Evolutionary conservation across 2,329 filamentous ascomycete species (phyloP), one percentile per base, ranked within the genome.

Genomic region (Colletotrichum sp.): DNA sequence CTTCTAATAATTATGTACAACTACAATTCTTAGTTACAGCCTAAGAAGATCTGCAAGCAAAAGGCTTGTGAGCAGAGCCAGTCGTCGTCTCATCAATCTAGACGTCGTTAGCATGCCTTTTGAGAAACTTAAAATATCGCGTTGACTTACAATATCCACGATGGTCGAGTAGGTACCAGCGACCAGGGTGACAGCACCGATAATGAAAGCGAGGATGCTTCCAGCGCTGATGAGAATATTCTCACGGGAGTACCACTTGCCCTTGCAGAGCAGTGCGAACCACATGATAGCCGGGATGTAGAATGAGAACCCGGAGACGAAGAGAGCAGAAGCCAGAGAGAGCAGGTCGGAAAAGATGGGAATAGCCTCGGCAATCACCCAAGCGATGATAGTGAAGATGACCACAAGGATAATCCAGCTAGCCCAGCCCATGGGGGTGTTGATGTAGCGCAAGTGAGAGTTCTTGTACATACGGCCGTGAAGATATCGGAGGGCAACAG

Each of bases 331-430:
- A 48, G 82, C 86, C 78, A 90, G 87, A 65, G 87, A 86, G n/a
- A 96, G 85, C 62, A 96, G 85, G 62, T 93, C 88, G 76, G 90
- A 90, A 85, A 96, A 96, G 81, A 93, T 92, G 3, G 94, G 94
- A 58, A 96, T 93, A 0, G 92, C 90, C 80, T 94, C 91, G 10
- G 94, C 93, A 78, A 96, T 92, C 77, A 95, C 82, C 89, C 92
- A 95, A 4, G 92, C 92, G 10, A 93, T 71, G 12, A 93, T 71
- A 85, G 93, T 95, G 58, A 93, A 82, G 61, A 81, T 77, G 1
- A 87, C 82, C 24, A 92, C 89, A 13, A 95, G 90, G 4, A 75
- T 84, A n/a, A 92, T 80, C 94, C 94, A 94, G 30, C 81, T 86
- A 26, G 81, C 78, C 87, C 87, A 89, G 2, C 87, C 87, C 83